Evolutionary conservation across 306 rosid genomes (phyloP).

Genomic region (Amphicarpaea edgeworthii): DNA sequence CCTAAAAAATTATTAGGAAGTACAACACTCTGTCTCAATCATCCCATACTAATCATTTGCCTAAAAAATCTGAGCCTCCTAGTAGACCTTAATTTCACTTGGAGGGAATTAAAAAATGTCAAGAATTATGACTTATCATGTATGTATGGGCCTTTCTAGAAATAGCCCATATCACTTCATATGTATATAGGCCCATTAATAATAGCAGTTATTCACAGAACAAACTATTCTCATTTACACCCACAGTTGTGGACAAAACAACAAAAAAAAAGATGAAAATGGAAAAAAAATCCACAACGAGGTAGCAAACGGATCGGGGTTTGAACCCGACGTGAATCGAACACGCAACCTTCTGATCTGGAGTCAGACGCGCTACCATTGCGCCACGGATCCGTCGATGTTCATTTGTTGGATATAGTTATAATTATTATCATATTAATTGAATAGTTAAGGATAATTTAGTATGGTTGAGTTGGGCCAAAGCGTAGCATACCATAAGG

Average conservation of each 20-base stretch:
- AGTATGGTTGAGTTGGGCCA: neutral
- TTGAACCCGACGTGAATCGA: constrained; percentile 64
- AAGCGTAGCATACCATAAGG: neutral
- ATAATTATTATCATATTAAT: no score
- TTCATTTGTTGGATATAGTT: no score
- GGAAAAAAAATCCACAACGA: neutral
- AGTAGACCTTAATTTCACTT: no score
- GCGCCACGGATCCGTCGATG: constrained; percentile 53
- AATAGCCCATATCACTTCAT: neutral
- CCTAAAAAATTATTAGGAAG: no score
- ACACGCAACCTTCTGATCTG: constrained; percentile 67
- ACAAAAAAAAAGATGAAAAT: no score
- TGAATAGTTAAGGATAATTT: no score
- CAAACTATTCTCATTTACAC: no score
- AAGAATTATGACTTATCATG: no score
- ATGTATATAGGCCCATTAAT: neutral
- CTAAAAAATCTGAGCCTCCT: neutral
- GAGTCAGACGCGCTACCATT: constrained; percentile 71
- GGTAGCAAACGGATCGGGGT: constrained; percentile 13
- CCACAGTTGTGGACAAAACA: no score
- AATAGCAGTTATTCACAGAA: no score
- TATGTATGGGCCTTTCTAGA: neutral
- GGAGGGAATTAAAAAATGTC: no score
- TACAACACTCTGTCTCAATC: neutral
- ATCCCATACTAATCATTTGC: no score